These are phyloP conservation scores for Tetrapisispora fleetii DNA, from an alignment of 805 yeast species.

Conservation along the genomic window DNA sequence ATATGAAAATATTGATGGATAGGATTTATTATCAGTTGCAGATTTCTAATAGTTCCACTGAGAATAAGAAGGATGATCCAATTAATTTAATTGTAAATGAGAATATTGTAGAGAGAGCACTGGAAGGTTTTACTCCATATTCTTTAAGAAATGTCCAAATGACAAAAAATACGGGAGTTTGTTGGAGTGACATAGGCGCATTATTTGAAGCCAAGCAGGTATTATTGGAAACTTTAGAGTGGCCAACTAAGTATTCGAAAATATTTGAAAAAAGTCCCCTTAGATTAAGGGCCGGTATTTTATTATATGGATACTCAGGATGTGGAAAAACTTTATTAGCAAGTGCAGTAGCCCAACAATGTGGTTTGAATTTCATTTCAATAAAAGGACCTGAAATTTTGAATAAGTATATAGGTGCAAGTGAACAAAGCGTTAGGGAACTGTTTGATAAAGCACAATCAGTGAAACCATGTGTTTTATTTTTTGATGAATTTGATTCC, in stretches of 20 bases:
- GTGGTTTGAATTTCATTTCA: conserved; percentile 87
- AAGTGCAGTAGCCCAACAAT: conserved; percentile 85
- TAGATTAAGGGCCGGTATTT: conserved; percentile 77
- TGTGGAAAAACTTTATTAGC: conserved; percentile 94
- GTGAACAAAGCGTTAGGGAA: conserved; percentile 90
- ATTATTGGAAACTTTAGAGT: conserved; percentile 79
- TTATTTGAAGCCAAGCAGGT: conserved; percentile 63
- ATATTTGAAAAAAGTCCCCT: conserved; percentile 85
- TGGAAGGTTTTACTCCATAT: conserved; percentile 68
- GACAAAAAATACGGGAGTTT: conserved; percentile 48
- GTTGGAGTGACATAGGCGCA: conserved; percentile 91
- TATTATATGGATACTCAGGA: conserved; percentile 93
- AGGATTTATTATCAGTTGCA: conserved; percentile 48
- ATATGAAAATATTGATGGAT: conserved; percentile 60
- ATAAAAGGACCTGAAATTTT: conserved; percentile 93
- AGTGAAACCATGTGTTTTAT: conserved; percentile 86
- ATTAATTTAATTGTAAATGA: conserved; percentile 9
- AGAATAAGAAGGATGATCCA: not conserved
- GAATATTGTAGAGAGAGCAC: conserved; percentile 42
- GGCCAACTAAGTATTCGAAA: conserved; percentile 96
- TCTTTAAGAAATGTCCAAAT: conserved; percentile 78
- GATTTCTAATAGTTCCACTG: not conserved
- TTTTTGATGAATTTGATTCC: conserved; percentile 93
- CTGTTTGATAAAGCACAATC: conserved; percentile 89
- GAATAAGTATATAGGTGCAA: conserved; percentile 93